Conservation (phyloP, 192 early-diverging fungal genomes). For the Glomus cerebriforme region DNA sequence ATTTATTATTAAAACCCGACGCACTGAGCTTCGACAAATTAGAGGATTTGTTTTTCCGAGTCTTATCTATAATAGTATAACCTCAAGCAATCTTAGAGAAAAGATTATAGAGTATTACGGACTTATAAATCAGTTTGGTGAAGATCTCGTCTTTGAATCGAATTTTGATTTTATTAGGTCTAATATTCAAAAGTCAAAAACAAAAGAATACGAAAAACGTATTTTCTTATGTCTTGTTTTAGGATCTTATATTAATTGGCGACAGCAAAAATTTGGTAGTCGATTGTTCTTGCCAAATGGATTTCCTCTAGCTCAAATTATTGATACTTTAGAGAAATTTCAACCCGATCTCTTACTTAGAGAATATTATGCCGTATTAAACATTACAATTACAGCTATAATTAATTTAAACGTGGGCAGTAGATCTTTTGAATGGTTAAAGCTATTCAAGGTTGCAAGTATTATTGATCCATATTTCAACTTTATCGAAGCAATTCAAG, state of each 20-base stretch:
- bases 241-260: background rate
- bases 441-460: background rate
- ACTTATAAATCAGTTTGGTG: background rate
- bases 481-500: background rate
- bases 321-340: slow-evolving; percentile 7
- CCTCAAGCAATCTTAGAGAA: slow-evolving; percentile 5
- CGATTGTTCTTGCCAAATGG: background rate
- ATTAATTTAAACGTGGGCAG: background rate
- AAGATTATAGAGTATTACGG: background rate
- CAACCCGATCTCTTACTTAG: background rate
- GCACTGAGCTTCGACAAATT: background rate
- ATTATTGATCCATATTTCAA: background rate
- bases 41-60: background rate
- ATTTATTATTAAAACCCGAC: background rate
- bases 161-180: background rate
- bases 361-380: background rate
- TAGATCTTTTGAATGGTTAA: background rate
- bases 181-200: background rate
- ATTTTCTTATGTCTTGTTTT: slow-evolving; percentile 11
- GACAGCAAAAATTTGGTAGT: background rate
- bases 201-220: slow-evolving; percentile 6
- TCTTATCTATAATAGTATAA: background rate
- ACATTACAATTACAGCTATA: background rate
- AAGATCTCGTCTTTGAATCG: background rate
- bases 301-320: background rate